Percentiles rank a stretch among this genome's conserved stretches.
Conservation (phyloP, 805 yeast genomes). For the Starmerella asiatica region DNA sequence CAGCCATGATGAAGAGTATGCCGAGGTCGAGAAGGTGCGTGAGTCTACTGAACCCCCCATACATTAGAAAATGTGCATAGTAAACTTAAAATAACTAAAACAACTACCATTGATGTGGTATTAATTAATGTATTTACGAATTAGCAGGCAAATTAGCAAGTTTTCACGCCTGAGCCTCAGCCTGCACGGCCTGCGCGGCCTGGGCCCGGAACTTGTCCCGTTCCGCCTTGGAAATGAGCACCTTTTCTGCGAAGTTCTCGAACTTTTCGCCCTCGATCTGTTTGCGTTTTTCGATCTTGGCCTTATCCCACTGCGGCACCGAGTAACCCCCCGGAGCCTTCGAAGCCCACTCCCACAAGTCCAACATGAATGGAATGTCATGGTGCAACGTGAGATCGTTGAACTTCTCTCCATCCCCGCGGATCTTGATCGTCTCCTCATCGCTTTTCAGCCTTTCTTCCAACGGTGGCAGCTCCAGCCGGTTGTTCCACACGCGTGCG, state of each 20-base stretch:
- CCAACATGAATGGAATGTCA: conserved; percentile 46
- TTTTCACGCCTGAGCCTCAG: too few relatives aligned
- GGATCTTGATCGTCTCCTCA: conserved; percentile 27
- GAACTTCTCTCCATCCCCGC: conserved; percentile 38
- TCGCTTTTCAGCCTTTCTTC: conserved; percentile 38
- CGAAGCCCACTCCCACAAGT: conserved; percentile 28
- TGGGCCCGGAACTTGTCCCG: too few relatives aligned
- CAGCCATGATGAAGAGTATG: not conserved
- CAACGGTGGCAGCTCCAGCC: conserved; percentile 37
- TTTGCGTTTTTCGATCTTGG: conserved; percentile 18
- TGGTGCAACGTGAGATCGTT: conserved; percentile 37
- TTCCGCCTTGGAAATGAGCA: conserved; percentile 1
- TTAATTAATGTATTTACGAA: too few relatives aligned
- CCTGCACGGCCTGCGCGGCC: too few relatives aligned
- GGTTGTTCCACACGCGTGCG: conserved; percentile 47
- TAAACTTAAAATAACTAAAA: too few relatives aligned
- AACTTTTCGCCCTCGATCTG: conserved; percentile 9
- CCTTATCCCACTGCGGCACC: conserved; percentile 42
- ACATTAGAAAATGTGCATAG: too few relatives aligned
- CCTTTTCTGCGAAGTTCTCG: conserved; percentile 12
- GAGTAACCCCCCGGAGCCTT: conserved; percentile 29
- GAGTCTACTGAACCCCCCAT: not conserved
- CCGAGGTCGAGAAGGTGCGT: not conserved
- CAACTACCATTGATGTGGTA: too few relatives aligned
- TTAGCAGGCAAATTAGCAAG: too few relatives aligned